Base-by-base conservation (phyloP, 805 yeast species). In the Schizosaccharomyces osmophilus region DNA sequence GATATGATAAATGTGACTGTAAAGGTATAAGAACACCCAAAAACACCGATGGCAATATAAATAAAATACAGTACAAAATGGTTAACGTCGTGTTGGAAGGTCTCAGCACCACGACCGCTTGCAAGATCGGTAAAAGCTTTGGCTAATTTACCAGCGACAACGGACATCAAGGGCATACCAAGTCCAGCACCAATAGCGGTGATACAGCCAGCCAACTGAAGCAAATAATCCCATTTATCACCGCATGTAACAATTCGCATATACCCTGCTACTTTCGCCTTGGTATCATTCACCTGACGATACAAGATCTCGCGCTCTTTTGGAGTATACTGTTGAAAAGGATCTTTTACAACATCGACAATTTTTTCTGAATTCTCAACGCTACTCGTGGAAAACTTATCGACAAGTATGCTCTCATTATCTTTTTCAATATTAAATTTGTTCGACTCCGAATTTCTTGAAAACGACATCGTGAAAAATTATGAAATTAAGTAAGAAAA, bases 161-260 rank as follows among this genome's bases (percentile, higher is more conserved):
- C 63, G 17, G 77, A 73, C 67, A 73, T 73, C 65, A 74, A 67
- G 1, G 77, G 77, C 63, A 73, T 62, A 3, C 73, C 73, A 64
- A 55, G 61, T 3, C 68, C 68, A 48, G 65, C 65, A 31, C 62
- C 63, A 17, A 63, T 54, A 22, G 65, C 63, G 19, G 65, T 72
- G 11, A 70, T 63, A 9, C 70, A 65, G 6, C 72, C 78, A 17
- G 74, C 65, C 17, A 55, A 39, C 36, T 62, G 59, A 22, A 66
- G 59, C 22, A 65, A 41, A 15, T 59, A 59, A 36, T 66, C 68
- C 55, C 55, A 48, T 48, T 48, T 48, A 24, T 48, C 55, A 24
- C 26, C 55, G 29, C 24, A 48, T 24, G 24, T 13, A 6, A 48
- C 3, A 5, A 48, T 48, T 19, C 55, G 24, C 5, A 3, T n/a